phyloP scores from a whole-genome alignment of 1,284 basidiomycete genomes.

The Cutaneotrichosporon spelunceum region DNA sequence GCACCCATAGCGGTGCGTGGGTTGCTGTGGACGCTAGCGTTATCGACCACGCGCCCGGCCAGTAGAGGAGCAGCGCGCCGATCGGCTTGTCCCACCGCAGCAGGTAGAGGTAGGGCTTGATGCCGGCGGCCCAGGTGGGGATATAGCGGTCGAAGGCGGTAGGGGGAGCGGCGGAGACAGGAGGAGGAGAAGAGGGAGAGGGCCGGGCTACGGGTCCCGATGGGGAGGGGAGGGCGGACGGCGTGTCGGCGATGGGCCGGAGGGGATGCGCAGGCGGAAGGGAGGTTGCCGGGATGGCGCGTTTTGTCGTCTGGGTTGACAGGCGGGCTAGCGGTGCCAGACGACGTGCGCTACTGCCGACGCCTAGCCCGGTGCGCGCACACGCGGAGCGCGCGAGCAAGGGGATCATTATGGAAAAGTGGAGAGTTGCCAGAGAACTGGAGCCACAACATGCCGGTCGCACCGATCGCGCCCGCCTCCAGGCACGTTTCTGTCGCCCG shows the following conservation, averaged over 20 bases:
- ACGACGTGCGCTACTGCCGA: not conserved
- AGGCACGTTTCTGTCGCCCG: not conserved
- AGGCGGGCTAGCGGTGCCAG: not conserved
- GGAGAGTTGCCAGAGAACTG: not conserved
- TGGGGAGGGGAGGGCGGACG: not conserved
- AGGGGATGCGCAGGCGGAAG: not conserved
- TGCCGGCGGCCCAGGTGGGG: conserved; percentile 34
- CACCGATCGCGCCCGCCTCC: not conserved
- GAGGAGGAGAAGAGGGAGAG: no score
- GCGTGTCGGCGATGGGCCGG: not conserved
- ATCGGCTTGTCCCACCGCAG: conserved; percentile 93
- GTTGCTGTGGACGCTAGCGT: conserved; percentile 84
- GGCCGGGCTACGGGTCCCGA: no score
- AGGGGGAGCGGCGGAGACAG: conserved; percentile 9
- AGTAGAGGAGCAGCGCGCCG: conserved; percentile 83
- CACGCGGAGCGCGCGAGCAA: conserved; percentile 24
- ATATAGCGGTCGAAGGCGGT: conserved; percentile 31
- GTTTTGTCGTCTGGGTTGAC: not conserved
- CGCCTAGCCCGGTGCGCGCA: conserved; percentile 21
- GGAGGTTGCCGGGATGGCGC: not conserved
- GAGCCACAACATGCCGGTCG: not conserved
- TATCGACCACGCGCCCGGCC: conserved; percentile 96
- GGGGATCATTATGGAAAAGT: conserved; percentile 7
- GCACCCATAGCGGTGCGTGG: conserved; percentile 62
- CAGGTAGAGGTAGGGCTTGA: conserved; percentile 74